phyloP scores from a whole-genome alignment of 73 alveolate genomes.

The Effrenium voratum region DNA sequence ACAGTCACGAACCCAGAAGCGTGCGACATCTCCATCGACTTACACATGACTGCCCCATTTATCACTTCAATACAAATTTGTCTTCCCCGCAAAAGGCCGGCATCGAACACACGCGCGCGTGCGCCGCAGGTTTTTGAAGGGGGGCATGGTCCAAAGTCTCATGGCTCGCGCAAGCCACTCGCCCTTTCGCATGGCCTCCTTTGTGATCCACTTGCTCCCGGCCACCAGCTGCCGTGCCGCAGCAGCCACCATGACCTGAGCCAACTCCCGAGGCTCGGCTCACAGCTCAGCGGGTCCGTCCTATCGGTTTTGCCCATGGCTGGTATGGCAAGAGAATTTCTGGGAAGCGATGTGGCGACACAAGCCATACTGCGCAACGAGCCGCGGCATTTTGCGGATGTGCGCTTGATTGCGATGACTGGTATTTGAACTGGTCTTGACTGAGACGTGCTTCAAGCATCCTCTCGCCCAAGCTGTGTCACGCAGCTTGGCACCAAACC shows the following conservation, averaged over 20 bases:
- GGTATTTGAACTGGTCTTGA: not conserved
- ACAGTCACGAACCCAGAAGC: too few species aligned
- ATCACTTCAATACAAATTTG: too few species aligned
- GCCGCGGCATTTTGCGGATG: not conserved
- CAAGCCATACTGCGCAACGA: not conserved
- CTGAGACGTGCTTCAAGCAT: constrained; percentile 63
- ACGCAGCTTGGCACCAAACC: too few species aligned
- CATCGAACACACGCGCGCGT: too few species aligned
- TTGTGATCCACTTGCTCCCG: constrained; percentile 84
- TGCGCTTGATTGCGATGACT: not conserved
- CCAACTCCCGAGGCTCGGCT: not conserved
- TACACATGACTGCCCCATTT: too few species aligned
- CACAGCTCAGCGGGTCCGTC: not conserved
- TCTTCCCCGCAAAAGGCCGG: too few species aligned
- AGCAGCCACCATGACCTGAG: constrained; percentile 78
- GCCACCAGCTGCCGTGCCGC: constrained; percentile 87
- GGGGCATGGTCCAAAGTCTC: too few species aligned
- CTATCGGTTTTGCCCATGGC: not conserved
- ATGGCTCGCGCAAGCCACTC: too few species aligned
- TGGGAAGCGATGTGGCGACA: not conserved
- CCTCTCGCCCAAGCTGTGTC: too few species aligned
- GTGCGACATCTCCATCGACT: too few species aligned
- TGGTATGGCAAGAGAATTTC: not conserved
- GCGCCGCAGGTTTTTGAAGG: too few species aligned
- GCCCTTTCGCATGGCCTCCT: constrained; percentile 59